Base-by-base conservation (phyloP, 257 asterid genomes). In the Nemophila menziesii region DNA sequence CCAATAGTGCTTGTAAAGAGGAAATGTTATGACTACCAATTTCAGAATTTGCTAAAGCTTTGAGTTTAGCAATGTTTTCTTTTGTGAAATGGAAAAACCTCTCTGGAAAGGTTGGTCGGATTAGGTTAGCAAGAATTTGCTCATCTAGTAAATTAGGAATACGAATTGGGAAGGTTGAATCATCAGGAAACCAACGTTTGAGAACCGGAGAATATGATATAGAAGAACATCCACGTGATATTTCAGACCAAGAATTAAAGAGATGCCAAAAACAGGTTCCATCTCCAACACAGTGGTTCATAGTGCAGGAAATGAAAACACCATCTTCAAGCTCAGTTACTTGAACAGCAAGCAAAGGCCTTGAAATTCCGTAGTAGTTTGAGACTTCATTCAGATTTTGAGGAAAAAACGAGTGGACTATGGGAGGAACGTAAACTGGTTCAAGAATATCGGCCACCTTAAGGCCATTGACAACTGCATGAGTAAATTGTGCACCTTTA, bases 1-100 rank as follows among this genome's bases (percentile, higher is more conserved):
- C 83, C 19, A 65, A 17, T 33, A 65, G 20, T n/a, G 83, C 75
- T 47, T 74, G 89, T 2, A 74, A 56, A 7, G 79, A 41, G 1
- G 79, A 68, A 20, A 68, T 65, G 3, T 27, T 55, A 16, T 53
- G 39, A 4, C 19, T 48, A 0, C 47, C 53, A 5, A 58, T 57
- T 39, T 71, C 68, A n/a, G n/a, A n/a, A n/a, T n/a, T n/a, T n/a
- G n/a, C n/a, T n/a, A n/a, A n/a, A n/a, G n/a, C n/a, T n/a, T 74
- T 74, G 3, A 74, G 60, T 9, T 15, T 38, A 9, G 47, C 39
- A 3, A 70, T 5, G 2, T 36, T 54, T 1, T 64, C 62, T 39
- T 54, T 67, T 24, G 69, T 48, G 24, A 75, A 53, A 15, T 41
- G 61, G 46, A 71, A 65, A n/a, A 75, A 23, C 37, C 69, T 61